Conservation (phyloP, 306 rosid genomes). For the Pachyrhizus erosus region DNA sequence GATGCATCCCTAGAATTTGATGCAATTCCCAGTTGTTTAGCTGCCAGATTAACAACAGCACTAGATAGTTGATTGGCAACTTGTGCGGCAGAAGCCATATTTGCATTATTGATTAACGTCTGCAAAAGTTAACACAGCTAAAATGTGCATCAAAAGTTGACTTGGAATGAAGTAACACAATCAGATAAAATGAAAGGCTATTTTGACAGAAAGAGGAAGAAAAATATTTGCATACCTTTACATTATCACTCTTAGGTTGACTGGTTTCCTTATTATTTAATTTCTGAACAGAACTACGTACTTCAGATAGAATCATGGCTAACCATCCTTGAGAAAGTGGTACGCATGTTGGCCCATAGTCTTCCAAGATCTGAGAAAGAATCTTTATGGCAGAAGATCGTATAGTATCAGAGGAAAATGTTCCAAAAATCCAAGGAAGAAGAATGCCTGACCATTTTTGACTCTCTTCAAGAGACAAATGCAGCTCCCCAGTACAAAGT, state of each 20-base stretch:
- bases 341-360: slow-evolving; percentile 71
- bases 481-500: slow-evolving; percentile 66
- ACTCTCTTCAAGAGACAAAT: slow-evolving; percentile 85
- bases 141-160: slow-evolving; percentile 32
- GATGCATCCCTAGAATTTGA: slow-evolving; percentile 60
- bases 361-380: slow-evolving; percentile 78
- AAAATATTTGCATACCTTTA: slow-evolving; percentile 67
- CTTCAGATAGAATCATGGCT: slow-evolving; percentile 73
- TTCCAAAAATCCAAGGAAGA: slow-evolving; percentile 84
- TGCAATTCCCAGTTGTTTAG: slow-evolving; percentile 59
- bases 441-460: slow-evolving; percentile 93
- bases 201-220: slow-evolving; percentile 1
- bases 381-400: slow-evolving; percentile 77
- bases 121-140: slow-evolving; percentile 59
- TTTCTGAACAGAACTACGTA: slow-evolving; percentile 60
- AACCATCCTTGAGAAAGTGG: slow-evolving; percentile 96
- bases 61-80: slow-evolving; percentile 74
- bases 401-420: slow-evolving; percentile 68
- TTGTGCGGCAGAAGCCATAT: slow-evolving; percentile 77
- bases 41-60: slow-evolving; percentile 87
- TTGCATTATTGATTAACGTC: slow-evolving; percentile 84
- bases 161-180: slow-evolving; percentile 35
- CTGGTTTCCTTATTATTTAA: slow-evolving; percentile 64
- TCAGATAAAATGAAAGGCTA: slow-evolving; percentile 31
- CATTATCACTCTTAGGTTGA: slow-evolving; percentile 70